phyloP scores from a whole-genome alignment of 164 flowering plant species.

The Liriodendron chinense region DNA sequence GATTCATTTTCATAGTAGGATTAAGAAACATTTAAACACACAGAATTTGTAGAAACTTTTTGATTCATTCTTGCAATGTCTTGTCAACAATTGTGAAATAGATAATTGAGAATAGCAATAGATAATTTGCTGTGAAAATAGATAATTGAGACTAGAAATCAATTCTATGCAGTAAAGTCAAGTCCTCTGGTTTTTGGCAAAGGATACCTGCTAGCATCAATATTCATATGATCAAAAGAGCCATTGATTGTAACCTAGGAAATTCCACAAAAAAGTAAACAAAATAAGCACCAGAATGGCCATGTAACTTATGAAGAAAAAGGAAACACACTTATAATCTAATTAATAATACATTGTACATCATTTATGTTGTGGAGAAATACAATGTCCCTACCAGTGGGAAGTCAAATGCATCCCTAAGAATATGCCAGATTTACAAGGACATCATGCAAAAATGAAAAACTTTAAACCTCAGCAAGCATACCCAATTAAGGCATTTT shows the following conservation, averaged over 20 bases:
- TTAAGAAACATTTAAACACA: too few relatives aligned
- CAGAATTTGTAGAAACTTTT: too few relatives aligned
- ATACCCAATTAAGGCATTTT: background rate
- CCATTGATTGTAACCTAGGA: slow-evolving; percentile 97
- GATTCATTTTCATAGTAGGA: too few relatives aligned
- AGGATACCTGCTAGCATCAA: slow-evolving; percentile 90
- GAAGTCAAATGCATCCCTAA: background rate
- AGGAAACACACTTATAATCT: background rate
- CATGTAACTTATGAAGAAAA: slow-evolving; percentile 1
- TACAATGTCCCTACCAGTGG: background rate
- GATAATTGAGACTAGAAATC: background rate
- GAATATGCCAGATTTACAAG: background rate
- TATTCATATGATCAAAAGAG: slow-evolving; percentile 94
- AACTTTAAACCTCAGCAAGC: background rate
- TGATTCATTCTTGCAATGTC: too few relatives aligned
- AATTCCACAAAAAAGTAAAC: slow-evolving; percentile 8
- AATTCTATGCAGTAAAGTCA: background rate
- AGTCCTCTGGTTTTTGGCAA: background rate
- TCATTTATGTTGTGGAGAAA: background rate
- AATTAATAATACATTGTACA: background rate
- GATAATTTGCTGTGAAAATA: background rate
- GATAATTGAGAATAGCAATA: too few relatives aligned
- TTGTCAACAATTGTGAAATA: too few relatives aligned
- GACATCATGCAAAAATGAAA: background rate
- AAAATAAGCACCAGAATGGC: background rate